Evolutionary conservation across 2,329 filamentous ascomycete species (phyloP), one percentile per base, ranked within the genome.

Genomic region (Allantophomopsis lycopodina): DNA sequence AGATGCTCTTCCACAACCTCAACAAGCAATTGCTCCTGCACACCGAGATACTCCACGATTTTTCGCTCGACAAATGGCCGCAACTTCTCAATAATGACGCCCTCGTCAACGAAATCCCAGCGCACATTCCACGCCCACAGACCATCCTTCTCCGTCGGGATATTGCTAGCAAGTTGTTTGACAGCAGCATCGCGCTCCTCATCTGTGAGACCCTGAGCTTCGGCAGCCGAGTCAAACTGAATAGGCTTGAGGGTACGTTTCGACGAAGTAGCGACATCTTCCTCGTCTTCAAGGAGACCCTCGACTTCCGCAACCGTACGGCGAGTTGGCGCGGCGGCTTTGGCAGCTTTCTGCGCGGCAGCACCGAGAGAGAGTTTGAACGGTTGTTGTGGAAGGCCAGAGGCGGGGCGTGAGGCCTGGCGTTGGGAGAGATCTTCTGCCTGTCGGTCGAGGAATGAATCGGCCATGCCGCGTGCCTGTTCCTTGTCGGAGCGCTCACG

Each of bases 51-150:
- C 60, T 98, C 91, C 44, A 98, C 81, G 50, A 96, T 85, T 71
- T 96, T 98, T 73, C 94, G 94, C 66, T 94, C 87, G 41, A 96
- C 85, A 63, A 95, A 98, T 21, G 89, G 88, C 53, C 83, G 77
- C 50, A 98, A 75, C 57, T 95, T 88, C 47, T 93, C 83, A 44
- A 76, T 73, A 43, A 96, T 76, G 33, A 91, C 72, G 13, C 71
- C 68, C 44, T 91, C 81, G 55, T 93, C 84, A 56, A 98, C 71
- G 60, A 79, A 85, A 38, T 93, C 82, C 91, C 91, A 98, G 51
- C 88, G 83, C 57, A 98, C 77, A 14, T 81, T 66, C 85, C 87
- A 96, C n/a, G 71, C 73, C 85, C 89, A 98, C 3, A 98, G 68
- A 0, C 84, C 86, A 2, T 83, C 77, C 57, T 83, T 85, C 54